A percentile compares a stretch with the other conserved stretches of the same genome.
These are phyloP conservation scores for Aspergillus sp. DNA, from an alignment of 2,329 filamentous ascomycete genomes.

Conservation along the genomic window DNA sequence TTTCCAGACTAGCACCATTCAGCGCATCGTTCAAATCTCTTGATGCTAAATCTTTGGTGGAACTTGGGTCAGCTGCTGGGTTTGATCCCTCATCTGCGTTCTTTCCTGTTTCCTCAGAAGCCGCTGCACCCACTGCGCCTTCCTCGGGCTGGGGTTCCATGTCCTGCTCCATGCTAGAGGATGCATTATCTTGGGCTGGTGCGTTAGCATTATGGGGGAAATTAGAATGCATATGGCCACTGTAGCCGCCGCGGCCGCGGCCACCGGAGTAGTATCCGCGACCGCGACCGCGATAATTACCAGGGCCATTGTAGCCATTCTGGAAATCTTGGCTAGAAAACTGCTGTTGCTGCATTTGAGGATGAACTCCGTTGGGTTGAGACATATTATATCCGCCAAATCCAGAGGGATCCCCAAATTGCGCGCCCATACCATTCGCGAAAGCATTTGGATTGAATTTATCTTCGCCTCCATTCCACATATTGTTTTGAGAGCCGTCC, in stretches of 20 bases:
- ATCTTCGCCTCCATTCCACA: constrained; percentile 84
- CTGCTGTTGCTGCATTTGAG: constrained; percentile 55
- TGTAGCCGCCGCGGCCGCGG: constrained; percentile 37
- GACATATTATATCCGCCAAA: constrained; percentile 69
- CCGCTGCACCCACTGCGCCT: constrained; percentile 12
- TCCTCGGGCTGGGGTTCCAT: constrained; percentile 17
- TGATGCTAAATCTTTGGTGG: constrained; percentile 26
- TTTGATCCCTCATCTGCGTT: constrained; percentile 35
- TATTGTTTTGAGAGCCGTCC: constrained; percentile 69
- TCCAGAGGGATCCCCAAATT: constrained; percentile 76
- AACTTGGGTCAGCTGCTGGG: constrained; percentile 33
- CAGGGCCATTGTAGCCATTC: constrained; percentile 77
- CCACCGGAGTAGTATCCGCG: constrained; percentile 57
- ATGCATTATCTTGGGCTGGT: constrained; percentile 31
- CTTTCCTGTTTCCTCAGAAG: constrained; percentile 16
- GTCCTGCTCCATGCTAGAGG: constrained; percentile 28
- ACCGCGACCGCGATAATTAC: constrained; percentile 59
- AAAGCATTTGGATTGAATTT: constrained; percentile 84
- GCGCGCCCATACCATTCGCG: constrained; percentile 73
- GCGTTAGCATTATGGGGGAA: constrained; percentile 34
- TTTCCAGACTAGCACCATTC: constrained; percentile 16
- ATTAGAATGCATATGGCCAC: constrained; percentile 38
- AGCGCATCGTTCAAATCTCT: constrained; percentile 12
- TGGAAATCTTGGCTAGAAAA: constrained; percentile 64
- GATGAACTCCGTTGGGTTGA: constrained; percentile 80